Base-by-base conservation (phyloP, 768 basidiomycete genomes). In the Auricularia cornea region DNA sequence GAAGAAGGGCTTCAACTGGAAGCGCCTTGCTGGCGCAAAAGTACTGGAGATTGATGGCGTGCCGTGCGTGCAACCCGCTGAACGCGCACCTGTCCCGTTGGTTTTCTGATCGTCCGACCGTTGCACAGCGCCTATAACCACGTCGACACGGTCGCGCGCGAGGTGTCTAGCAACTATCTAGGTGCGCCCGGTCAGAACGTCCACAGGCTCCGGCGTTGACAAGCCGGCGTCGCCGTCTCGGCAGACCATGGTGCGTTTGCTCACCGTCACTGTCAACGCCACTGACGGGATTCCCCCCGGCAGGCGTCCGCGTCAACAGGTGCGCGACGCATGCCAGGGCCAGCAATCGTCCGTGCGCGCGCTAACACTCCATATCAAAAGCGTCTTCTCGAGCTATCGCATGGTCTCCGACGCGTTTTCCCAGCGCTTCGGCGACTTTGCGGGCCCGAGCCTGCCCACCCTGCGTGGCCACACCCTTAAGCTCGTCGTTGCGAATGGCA, bases 101-200 rank as follows among this genome's bases (percentile, higher is more conserved):
- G n/a, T n/a, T n/a, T n/a, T n/a, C n/a, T n/a, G n/a, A n/a, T n/a
- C 26, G 54, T 10, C 8, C 20, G 16, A 8, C 16, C 26, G 18
- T 26, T 31, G 16, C 4, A 16, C 54, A 57, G 80, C 61, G 76
- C 85, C 11, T 85, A 80, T 66, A 74, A 72, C 40, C 87, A 86
- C 66, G 80, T 84, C 52, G 81, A 85, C 69, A 70, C 75, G 29
- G 80, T 87, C 59, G 85, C 86, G 2, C 71, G 71, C 41, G 85
- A 82, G 3, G 79, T 83, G n/a, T 81, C 82, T 3, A 84, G 86
- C 3, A 85, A 86, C 66, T 87, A 80, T 70, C 74, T 87, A 59
- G 84, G 86, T 68, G 20, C 26, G 54, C 28, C 51, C 51, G 51
- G 20, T n/a, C 28, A 28, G 28, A n/a, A 28, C 20, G 8, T 20